These are phyloP conservation scores for Tripterygium wilfordii DNA, from an alignment of 177 flowering plant genomes.

Conservation along the genomic window DNA sequence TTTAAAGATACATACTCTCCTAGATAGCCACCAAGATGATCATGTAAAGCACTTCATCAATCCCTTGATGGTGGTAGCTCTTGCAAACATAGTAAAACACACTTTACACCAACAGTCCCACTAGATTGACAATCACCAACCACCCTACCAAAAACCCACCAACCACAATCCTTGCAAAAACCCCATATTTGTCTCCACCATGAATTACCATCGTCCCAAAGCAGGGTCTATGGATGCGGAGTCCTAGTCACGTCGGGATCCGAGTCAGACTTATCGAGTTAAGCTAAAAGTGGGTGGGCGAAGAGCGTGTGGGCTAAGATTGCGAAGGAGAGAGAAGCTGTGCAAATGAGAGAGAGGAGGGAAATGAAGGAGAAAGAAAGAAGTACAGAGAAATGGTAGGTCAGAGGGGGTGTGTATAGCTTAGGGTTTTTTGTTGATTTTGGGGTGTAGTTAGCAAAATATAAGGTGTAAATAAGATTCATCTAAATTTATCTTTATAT, in stretches of 20 bases:
- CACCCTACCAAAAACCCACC: constrained; percentile 10
- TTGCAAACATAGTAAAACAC: constrained; percentile 37
- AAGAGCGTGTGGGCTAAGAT: constrained; percentile 80
- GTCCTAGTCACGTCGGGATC: constrained; percentile 11
- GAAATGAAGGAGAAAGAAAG: no score
- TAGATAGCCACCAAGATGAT: constrained; percentile 93
- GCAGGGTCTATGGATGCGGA: constrained; percentile 37
- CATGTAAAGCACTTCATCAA: constrained; percentile 81
- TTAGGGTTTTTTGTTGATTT: no score
- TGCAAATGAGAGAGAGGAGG: no score
- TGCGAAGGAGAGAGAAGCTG: constrained; percentile 90
- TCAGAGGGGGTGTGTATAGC: no score
- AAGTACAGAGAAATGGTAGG: no score
- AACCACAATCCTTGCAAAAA: constrained; percentile 33
- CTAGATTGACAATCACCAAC: constrained; percentile 10
- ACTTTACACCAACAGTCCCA: constrained; percentile 20
- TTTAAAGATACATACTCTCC: constrained; percentile 96
- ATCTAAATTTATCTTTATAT: no score
- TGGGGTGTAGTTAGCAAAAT: not conserved
- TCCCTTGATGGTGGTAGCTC: constrained; percentile 32
- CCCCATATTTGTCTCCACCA: constrained; percentile 45
- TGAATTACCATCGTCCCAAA: constrained; percentile 40
- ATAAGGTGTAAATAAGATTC: not conserved
- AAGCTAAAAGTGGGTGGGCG: constrained; percentile 67
- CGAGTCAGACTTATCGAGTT: constrained; percentile 25